These are phyloP conservation scores for Fusarium nygamai DNA, from an alignment of 2,329 filamentous ascomycete species.

Conservation along the genomic window DNA sequence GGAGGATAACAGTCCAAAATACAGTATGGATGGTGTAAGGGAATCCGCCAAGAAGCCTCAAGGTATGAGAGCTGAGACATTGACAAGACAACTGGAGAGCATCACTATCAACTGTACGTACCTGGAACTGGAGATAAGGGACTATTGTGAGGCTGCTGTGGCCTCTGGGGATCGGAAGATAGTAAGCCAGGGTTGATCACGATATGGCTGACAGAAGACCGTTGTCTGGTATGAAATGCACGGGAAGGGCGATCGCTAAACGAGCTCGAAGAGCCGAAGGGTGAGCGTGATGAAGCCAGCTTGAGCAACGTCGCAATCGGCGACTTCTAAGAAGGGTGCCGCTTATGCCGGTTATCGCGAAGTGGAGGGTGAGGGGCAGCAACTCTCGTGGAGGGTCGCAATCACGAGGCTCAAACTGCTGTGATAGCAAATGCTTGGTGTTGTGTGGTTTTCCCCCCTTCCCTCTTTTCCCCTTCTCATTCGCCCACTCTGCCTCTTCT, in stretches of 20 bases:
- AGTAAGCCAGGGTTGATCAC: slow-evolving; percentile 45
- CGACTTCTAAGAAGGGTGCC: slow-evolving; percentile 30
- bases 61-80: slow-evolving; percentile 39
- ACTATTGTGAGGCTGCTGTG: slow-evolving; percentile 41
- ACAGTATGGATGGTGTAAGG: not conserved
- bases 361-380: slow-evolving; percentile 3
- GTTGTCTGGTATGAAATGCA: slow-evolving; percentile 62
- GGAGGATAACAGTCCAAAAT: slow-evolving; percentile 13
- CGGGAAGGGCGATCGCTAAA: slow-evolving; percentile 59
- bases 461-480: not conserved
- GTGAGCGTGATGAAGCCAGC: slow-evolving; percentile 62
- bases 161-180: slow-evolving; percentile 44
- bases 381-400: slow-evolving; percentile 13
- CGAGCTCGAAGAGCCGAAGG: slow-evolving; percentile 65
- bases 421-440: not conserved
- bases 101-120: slow-evolving; percentile 50
- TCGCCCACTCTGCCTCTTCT: not conserved
- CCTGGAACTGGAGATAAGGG: slow-evolving; percentile 65
- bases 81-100: slow-evolving; percentile 8
- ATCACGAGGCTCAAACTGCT: slow-evolving; percentile 24
- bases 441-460: not conserved
- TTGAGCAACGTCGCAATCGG: slow-evolving; percentile 46
- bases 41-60: slow-evolving; percentile 11
- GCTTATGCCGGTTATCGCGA: slow-evolving; percentile 18
- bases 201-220: slow-evolving; percentile 56